Evolutionary conservation across 257 asterid species (phyloP).

Genomic region (Nicotiana attenuata): DNA sequence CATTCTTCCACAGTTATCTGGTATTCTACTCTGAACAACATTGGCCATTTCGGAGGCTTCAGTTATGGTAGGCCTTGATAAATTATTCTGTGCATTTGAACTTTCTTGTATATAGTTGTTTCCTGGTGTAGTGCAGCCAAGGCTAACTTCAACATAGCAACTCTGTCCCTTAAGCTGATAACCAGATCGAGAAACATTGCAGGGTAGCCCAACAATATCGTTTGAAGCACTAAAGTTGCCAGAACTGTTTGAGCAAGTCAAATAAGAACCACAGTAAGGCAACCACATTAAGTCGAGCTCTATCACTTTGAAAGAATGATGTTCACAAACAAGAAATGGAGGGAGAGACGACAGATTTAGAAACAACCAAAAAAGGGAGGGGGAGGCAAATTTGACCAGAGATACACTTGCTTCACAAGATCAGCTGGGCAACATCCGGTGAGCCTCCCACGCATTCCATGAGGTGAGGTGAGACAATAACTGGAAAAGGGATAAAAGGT

Average conservation of each 20-base stretch:
- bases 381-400: conserved; percentile 48
- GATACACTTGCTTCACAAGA: conserved; percentile 92
- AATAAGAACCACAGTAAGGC: neutral
- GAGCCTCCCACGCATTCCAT: conserved; percentile 97
- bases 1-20: conserved; percentile 46
- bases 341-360: neutral
- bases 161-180: conserved; percentile 72
- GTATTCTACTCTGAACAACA: conserved; percentile 44
- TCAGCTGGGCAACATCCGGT: conserved; percentile 86
- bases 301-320: conserved; percentile 3
- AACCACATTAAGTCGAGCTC: neutral
- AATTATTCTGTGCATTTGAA: conserved; percentile 31
- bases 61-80: conserved; percentile 36
- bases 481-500: conserved; percentile 38
- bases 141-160: conserved; percentile 80
- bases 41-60: conserved; percentile 45
- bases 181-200: conserved; percentile 61
- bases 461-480: conserved; percentile 91
- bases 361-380: neutral
- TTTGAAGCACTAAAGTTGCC: conserved; percentile 71
- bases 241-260: conserved; percentile 51
- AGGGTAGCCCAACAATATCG: conserved; percentile 75
- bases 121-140: conserved; percentile 48
- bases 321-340: conserved; percentile 12
- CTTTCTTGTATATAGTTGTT: conserved; percentile 40